Evolutionary conservation across 2,329 filamentous ascomycete species (phyloP), one percentile per base, ranked within the genome.

Genomic region (Cercospora sp.): DNA sequence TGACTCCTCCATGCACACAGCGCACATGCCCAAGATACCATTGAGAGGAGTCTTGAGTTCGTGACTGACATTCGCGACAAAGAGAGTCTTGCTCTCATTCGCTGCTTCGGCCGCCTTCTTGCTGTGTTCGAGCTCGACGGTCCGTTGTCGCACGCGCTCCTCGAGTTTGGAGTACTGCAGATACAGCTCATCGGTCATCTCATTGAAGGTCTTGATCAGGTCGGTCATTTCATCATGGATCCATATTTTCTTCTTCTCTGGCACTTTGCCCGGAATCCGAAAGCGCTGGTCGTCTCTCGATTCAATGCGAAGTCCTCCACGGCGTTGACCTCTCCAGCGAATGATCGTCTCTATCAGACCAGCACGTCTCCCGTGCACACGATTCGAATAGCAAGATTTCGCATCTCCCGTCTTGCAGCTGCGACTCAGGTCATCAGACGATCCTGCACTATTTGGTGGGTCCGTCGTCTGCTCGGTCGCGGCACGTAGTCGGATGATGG

Each of bases 21-120:
- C 91, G 73, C 91, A 94, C 90, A 97, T 95, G 68, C 95, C 95
- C 75, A 99, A 84, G 60, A 98, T 97, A 10, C 94, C 95, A 76
- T 98, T 98, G 66, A 98, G 85, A 0, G 95, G 95, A 1, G 95
- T 99, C 77, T 97, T 96, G 36, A 99, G 84, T 79, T 98, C 89
- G 72, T 91, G 89, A 20, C 57, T 64, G n/a, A 73, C 66, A n/a
- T 73, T 73, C 0, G 72, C 72, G 1, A 73, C 69, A 61, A 73
- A 73, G 1, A 73, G 16, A 1, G 72, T 73, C 61, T 99, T 99
- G 83, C 92, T 96, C 80, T 97, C 92, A 74, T 97, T 97, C 2
- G 94, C 94, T n/a, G 92, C 91, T 79, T 97, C 94, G 0, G 94
- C 94, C 1, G 93, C 92, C 80, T 93, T 92, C 78, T 97, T 97